These are phyloP conservation scores for Hippophae tibetana DNA, from an alignment of 306 rosid species.

Conservation along the genomic window DNA sequence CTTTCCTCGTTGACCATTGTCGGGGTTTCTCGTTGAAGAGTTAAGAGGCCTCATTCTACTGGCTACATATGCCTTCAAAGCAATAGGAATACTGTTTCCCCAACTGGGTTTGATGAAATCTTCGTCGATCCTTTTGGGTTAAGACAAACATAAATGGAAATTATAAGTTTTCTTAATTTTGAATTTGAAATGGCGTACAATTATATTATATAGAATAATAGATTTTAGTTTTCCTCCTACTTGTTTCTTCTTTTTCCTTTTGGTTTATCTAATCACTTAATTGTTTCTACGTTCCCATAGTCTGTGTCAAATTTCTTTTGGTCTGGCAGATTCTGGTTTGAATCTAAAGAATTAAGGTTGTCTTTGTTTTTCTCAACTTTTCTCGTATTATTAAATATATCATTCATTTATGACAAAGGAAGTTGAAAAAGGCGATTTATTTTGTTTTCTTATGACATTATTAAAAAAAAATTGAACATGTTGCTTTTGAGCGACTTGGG, in stretches of 20 bases:
- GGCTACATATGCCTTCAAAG: background rate
- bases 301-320: conserved; percentile 4
- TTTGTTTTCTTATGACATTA: conserved; percentile 18
- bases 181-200: conserved; percentile 53
- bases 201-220: conserved; percentile 8
- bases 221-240: background rate
- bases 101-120: conserved; percentile 35
- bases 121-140: conserved; percentile 38
- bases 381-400: conserved; percentile 14
- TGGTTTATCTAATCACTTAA: conserved; percentile 18
- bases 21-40: conserved; percentile 15
- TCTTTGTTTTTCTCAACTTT: conserved; percentile 9
- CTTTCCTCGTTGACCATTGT: conserved; percentile 19
- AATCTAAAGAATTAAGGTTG: conserved; percentile 19
- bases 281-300: conserved; percentile 17
- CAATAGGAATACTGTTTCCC: conserved; percentile 9
- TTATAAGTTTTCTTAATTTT: conserved; percentile 24
- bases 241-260: background rate
- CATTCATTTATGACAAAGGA: conserved; percentile 13
- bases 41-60: conserved; percentile 17
- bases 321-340: conserved; percentile 28
- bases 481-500: conserved; percentile 35
- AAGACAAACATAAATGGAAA: conserved; percentile 7
- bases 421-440: background rate
- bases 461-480: conserved; percentile 11